Base-by-base conservation (phyloP, 2,329 filamentous ascomycete species). In the Aspergillus luchuensis region DNA sequence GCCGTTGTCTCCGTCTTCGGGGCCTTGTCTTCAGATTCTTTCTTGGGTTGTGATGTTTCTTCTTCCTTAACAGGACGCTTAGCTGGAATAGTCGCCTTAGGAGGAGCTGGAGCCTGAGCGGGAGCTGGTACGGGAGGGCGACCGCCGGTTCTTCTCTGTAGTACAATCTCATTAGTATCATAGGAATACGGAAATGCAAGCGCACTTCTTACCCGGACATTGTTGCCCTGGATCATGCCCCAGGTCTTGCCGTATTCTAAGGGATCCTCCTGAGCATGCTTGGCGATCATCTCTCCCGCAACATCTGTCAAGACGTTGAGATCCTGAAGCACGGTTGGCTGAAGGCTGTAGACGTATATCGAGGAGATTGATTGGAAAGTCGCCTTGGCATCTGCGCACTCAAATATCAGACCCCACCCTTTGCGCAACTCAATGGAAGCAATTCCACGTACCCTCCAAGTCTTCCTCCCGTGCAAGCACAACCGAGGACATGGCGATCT, bases 321-420 rank as follows among this genome's bases (percentile, higher is more conserved):
- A 70, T 94, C 88, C 74, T 88, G 89, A 15, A 92, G 80, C 1
- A 87, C 84, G 39, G 87, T 84, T 1, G 90, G 84, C 45, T 91
- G 88, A 17, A 98, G 72, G 70, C 92, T 97, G 79, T 98, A 98
- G 47, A 98, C 80, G 69, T 97, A 92, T 61, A 97, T 88, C 0
- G 91, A 90, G 0, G 82, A 84, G 57, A 97, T 86, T n/a, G 86
- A 81, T 52, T 90, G 83, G 66, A 94, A 96, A 15, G 85, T 82
- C 13, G 82, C 79, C 59, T 92, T 86, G 1, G 85, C 81, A 65
- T 85, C 91, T 94, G 66, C 25, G 51, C 33, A 11, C 11, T 33
- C 48, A 55, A 50, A 60, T 49, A 52, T 39, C 21, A 8, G 17
- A 15, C 19, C 10, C 11, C 23, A 48, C 10, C 11, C 28, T 7